Conservation (phyloP, 371 early-diverging fungal species). For the Saksenaea oblongispora region DNA sequence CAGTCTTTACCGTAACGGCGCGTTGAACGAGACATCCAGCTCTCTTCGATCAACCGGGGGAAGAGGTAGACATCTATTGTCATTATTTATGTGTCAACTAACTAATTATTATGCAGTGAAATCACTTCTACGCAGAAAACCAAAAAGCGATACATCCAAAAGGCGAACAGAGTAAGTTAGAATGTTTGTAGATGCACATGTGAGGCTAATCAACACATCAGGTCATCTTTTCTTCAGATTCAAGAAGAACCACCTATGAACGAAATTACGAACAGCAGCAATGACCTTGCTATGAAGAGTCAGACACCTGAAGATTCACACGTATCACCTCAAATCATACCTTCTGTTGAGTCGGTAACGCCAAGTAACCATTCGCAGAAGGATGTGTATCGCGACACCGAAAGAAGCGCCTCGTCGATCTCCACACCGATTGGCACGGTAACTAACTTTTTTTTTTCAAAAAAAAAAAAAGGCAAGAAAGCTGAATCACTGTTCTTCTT, state of each 20-base stretch:
- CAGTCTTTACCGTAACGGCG: not conserved
- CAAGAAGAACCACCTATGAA: not conserved
- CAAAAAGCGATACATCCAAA: not conserved
- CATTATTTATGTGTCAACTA: not conserved
- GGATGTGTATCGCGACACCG: too few relatives aligned
- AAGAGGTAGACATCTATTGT: not conserved
- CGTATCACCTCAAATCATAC: too few relatives aligned
- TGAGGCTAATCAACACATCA: not conserved
- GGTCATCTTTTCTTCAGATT: not conserved
- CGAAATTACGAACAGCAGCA: too few relatives aligned
- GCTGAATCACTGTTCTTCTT: not conserved
- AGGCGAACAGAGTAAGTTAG: not conserved
- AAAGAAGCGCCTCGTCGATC: too few relatives aligned
- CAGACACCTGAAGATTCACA: too few relatives aligned
- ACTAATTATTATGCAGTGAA: not conserved
- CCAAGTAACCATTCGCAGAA: too few relatives aligned
- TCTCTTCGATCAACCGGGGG: not conserved
- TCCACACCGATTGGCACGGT: too few relatives aligned
- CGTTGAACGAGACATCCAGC: not conserved
- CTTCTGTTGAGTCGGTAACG: too few relatives aligned
- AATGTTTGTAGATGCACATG: not conserved
- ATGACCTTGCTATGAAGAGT: too few relatives aligned
- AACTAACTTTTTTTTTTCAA: too few relatives aligned
- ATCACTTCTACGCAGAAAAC: not conserved
- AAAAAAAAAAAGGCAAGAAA: too few relatives aligned